Base-by-base conservation (phyloP, 345 rosid species). In the Geranium brycei region DNA sequence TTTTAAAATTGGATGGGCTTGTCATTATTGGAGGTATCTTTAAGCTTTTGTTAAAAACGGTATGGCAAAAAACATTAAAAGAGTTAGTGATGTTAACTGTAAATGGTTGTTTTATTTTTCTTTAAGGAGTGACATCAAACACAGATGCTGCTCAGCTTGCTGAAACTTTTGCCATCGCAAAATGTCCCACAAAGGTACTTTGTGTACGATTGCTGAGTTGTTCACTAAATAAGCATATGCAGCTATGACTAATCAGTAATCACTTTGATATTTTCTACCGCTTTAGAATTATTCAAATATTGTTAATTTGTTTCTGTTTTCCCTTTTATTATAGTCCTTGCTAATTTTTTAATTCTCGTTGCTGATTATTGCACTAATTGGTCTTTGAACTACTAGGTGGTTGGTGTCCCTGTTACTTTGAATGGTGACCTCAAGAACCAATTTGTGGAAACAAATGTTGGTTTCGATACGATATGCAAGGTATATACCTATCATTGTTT, bases 121-220 rank as follows among this genome's bases (percentile, higher is more conserved):
- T 71, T 77, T 81, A 66, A 93, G 99, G 99, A 64, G 92, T 91
- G 57, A 88, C 83, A 57, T 93, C 97, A 69, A 93, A 93, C 81
- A 85, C 99, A 1, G 99, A 93, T 78, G 99, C 99, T 23, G 99
- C 97, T 73, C 96, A 93, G 74, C 99, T 93, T 64, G 95, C 99
- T 56, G 99, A 93, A 74, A 90, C 84, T 69, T 93, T 93, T 77
- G 89, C 92, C 47, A 97, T 74, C 77, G 87, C 91, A 58, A 74
- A 87, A 69, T 88, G 99, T 81, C 74, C 77, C 63, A 93, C 99
- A 4, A 90, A 91, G 92, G 99, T 93, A 68, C 47, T 57, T 35
- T 5, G 0, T 15, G 12, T 35, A 3, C 41, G 3, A 35, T 6
- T 28, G 15, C 15, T 1, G 4, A 12, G 15, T 10, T 41, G 13